Base-by-base conservation (phyloP, 257 asterid genomes). In the Nicotiana paniculata region DNA sequence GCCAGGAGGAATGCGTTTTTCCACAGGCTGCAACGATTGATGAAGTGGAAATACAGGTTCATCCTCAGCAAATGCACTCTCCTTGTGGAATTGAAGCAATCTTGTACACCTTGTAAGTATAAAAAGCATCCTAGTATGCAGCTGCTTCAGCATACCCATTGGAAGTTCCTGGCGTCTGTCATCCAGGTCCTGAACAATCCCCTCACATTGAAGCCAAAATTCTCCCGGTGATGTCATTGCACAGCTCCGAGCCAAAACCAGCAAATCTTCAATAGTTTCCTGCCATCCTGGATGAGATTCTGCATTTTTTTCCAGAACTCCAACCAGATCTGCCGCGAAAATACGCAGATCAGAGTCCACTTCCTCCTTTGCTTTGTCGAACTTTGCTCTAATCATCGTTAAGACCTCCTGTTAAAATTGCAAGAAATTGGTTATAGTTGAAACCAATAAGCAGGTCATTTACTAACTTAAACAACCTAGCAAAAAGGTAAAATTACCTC, bases 361-460 rank as follows among this genome's bases (percentile, higher is more conserved):
- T 88, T 96, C 99, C 90, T 94, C 99, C 88, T 96, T 96, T 77
- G 98, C 99, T 89, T 94, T 96, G 93, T 96, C 97, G 70, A 96
- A 96, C 88, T 92, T 94, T 55, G 93, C 81, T 86, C 98, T 85
- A 77, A 96, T 96, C 99, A 96, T 96, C 48, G 87, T 85, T 87
- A 94, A 89, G 83, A 96, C 96, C 88, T 94, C 99, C 99, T 96
- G 93, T 84, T 61, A 79, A 48, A 85, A 53, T 84, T 82, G 69
- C 18, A 62, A 66, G 51, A 72, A 81, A 83, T 55, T 43, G 84
- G 43, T 85, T 81, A 89, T 77, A 67, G 81, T 57, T 79, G 77
- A 59, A 69, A 81, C n/a, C 53, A 80, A 51, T 62, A 85, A 69
- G 85, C 78, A 59, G 74, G 83, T 48, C 70, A 84, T 74, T 30